Conservation (phyloP, 2,329 filamentous ascomycete species). For the Aspergillus pseudoviridinutans region DNA sequence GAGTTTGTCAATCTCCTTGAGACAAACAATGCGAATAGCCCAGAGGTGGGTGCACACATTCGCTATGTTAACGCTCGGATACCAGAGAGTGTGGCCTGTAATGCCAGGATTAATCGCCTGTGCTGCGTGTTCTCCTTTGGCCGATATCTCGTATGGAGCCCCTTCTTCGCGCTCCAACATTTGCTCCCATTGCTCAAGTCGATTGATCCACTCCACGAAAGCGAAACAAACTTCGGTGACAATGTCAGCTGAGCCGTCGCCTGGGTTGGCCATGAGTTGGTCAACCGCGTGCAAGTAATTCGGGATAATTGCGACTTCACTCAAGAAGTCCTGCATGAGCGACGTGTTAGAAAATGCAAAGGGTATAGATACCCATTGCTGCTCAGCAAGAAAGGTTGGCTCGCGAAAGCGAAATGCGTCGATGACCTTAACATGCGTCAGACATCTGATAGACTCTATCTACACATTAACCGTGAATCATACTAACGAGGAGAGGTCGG, state of each 20-base stretch:
- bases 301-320: constrained; percentile 26
- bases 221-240: background rate
- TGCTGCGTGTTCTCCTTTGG: background rate
- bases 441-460: too few relatives aligned
- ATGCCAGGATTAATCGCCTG: background rate
- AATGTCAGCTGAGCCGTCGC: background rate
- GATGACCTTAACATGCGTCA: constrained; percentile 22
- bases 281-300: constrained; percentile 22
- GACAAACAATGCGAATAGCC: constrained; percentile 37
- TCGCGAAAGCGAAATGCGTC: constrained; percentile 26
- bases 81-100: constrained; percentile 20
- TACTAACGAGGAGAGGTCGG: constrained; percentile 37
- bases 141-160: background rate
- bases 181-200: constrained; percentile 1
- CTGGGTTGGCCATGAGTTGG: constrained; percentile 5
- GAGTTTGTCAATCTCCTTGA: constrained; percentile 23
- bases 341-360: constrained; percentile 24
- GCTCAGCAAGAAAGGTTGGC: constrained; percentile 27
- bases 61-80: constrained; percentile 33
- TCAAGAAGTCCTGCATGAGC: constrained; percentile 33
- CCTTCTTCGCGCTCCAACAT: background rate
- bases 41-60: constrained; percentile 39
- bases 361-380: constrained; percentile 29
- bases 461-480: background rate
- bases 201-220: background rate